Evolutionary conservation across 2,329 filamentous ascomycete species (phyloP), one percentile per base, ranked within the genome.

Genomic region (Pseudocercospora ulei): DNA sequence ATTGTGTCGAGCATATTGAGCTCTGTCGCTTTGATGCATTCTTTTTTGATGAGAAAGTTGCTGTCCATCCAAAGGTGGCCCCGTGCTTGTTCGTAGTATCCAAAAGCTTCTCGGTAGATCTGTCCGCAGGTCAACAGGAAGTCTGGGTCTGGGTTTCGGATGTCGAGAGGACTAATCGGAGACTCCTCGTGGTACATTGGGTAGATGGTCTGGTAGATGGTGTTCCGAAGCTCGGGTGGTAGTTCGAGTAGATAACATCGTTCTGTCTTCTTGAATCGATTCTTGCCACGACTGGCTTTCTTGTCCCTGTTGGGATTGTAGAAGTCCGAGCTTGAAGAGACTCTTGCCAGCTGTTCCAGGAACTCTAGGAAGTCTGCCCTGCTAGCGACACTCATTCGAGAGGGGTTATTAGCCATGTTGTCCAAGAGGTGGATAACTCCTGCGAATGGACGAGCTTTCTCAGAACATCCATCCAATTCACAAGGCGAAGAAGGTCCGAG

Each of bases 211-310:
- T 22, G 7, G 29, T 42, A 47, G 38, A 39, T 39, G 17, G 11
- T 6, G 29, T 35, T 44, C 3, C 41, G 41, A 1, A 47, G 28
- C 23, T 45, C 44, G 3, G 35, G 25, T 5, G 43, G 27, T 7
- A 46, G 24, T 9, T 35, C 30, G 29, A 46, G 26, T 22, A 43
- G 29, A 24, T 25, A 35, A 7, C 34, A 38, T 7, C 16, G 8
- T 33, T 13, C 14, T 11, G 29, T 11, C 12, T 26, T 26, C 8
- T 16, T n/a, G 17, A 20, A 33, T 16, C 29, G 29, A n/a, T 8
- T 11, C 22, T 13, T 22, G 3, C 29, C 29, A 7, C 6, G 9
- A n/a, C 12, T 12, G 5, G 29, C 29, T n/a, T 19, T 18, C 9
- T 33, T 33, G 29, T 19, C 16, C 5, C 14, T 16, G 1, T 9